Evolutionary conservation across 305 asterid species (phyloP).

Genomic region (Fraxinus velutina): DNA sequence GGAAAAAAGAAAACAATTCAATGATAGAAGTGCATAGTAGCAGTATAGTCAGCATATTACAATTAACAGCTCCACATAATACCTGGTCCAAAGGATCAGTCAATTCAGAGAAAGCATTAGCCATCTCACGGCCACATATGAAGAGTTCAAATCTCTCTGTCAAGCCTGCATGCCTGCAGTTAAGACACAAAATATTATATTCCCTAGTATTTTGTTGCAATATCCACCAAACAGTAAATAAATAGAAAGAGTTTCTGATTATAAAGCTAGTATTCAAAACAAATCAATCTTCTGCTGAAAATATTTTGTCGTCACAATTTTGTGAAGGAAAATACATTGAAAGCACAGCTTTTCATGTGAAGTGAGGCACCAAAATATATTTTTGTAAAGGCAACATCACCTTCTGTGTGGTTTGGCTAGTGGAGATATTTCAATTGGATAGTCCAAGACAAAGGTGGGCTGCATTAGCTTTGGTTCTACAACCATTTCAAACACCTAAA

Average conservation of each 20-base stretch:
- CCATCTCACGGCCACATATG: constrained; percentile 93
- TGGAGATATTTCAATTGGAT: constrained; percentile 93
- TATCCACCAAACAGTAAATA: neutral
- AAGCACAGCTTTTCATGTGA: neutral
- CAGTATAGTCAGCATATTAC: neutral
- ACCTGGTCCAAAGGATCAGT: constrained; percentile 98
- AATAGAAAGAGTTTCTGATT: neutral
- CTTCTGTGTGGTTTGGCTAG: constrained; percentile 97
- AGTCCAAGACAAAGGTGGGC: constrained; percentile 95
- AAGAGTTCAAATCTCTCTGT: constrained; percentile 97
- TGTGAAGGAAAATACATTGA: neutral
- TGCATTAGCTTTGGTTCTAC: constrained; percentile 84
- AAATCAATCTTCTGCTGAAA: constrained; percentile 1
- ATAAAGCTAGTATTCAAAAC: neutral
- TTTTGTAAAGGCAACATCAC: constrained; percentile 31
- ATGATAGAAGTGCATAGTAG: neutral
- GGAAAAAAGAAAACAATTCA: neutral
- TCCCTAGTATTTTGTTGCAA: neutral
- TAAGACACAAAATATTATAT: neutral
- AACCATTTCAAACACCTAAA: constrained; percentile 76
- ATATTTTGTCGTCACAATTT: neutral
- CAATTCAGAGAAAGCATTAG: constrained; percentile 94
- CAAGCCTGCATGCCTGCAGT: constrained; percentile 67
- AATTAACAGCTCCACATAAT: constrained; percentile 6
- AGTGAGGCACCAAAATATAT: constrained; percentile 4